A percentile compares a stretch with the other conserved stretches of the same genome.
phyloP scores from a whole-genome alignment of 805 yeast species.

The Blastobotrys attinorum region DNA sequence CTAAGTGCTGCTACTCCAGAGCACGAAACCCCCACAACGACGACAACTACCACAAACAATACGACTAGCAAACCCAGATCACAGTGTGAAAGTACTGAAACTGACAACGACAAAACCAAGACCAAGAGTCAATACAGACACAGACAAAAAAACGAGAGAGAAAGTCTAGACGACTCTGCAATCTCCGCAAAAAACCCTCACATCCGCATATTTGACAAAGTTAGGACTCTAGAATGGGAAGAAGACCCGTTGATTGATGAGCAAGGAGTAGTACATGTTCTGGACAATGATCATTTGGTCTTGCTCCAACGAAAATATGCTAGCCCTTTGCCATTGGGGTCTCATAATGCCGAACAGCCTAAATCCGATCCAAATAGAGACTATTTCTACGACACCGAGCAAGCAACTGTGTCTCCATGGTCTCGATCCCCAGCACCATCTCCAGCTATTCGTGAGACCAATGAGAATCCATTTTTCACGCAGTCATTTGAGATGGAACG shows the following conservation, averaged over 20 bases:
- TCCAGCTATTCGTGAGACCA: slow-evolving; percentile 23
- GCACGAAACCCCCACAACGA: not conserved
- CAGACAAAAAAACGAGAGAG: no score
- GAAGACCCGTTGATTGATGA: slow-evolving; percentile 25
- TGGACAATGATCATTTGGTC: slow-evolving; percentile 21
- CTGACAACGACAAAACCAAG: not conserved
- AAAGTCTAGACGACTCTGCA: no score
- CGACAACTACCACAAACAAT: not conserved
- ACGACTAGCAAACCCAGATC: not conserved
- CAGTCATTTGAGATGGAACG: slow-evolving; percentile 14
- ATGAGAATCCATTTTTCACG: slow-evolving; percentile 24
- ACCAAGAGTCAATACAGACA: not conserved
- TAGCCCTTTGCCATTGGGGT: not conserved
- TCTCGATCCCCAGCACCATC: slow-evolving; percentile 27
- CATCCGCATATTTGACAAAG: slow-evolving; percentile 14
- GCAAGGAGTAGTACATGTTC: slow-evolving; percentile 23
- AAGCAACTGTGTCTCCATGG: slow-evolving; percentile 25
- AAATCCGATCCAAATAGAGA: not conserved
- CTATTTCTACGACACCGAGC: slow-evolving; percentile 25
- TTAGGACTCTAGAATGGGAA: slow-evolving; percentile 24
- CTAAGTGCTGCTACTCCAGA: not conserved
- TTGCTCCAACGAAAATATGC: slow-evolving; percentile 24
- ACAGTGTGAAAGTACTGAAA: not conserved
- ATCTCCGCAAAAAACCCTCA: slow-evolving; percentile 3
- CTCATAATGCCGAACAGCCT: no score